Conservation (phyloP, 2,329 filamentous ascomycete genomes). For the Cladosporium sp. region DNA sequence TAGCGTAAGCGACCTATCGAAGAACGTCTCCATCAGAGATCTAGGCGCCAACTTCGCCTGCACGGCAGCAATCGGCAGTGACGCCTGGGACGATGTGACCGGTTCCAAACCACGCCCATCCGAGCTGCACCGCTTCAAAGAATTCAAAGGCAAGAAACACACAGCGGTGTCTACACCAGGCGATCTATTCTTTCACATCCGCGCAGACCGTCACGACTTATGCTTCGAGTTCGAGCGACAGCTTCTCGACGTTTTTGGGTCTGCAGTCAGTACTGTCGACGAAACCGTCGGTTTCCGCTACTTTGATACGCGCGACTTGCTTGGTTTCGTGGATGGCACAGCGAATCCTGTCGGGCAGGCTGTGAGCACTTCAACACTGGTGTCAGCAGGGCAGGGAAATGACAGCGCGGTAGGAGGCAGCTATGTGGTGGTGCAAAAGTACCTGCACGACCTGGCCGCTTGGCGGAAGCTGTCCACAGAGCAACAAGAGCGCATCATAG, state of each 20-base stretch:
- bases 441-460: constrained; percentile 41
- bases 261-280: constrained; percentile 46
- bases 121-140: constrained; percentile 49
- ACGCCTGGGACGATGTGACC: constrained; percentile 48
- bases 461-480: constrained; percentile 48
- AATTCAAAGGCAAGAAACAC: constrained; percentile 45
- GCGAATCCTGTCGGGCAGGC: constrained; percentile 51
- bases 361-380: constrained; percentile 40
- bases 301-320: constrained; percentile 54
- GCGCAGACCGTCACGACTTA: constrained; percentile 52
- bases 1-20: constrained; percentile 42
- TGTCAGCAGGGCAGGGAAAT: constrained; percentile 36
- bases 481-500: constrained; percentile 53
- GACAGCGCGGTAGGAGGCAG: constrained; percentile 44
- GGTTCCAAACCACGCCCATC: constrained; percentile 39
- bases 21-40: constrained; percentile 52
- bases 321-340: constrained; percentile 58
- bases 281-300: constrained; percentile 56
- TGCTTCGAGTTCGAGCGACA: constrained; percentile 57
- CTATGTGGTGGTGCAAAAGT: constrained; percentile 58
- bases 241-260: constrained; percentile 46
- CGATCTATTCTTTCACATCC: constrained; percentile 56
- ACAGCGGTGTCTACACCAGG: constrained; percentile 53
- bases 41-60: constrained; percentile 42
- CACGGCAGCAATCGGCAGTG: constrained; percentile 52